phyloP scores from a whole-genome alignment of 176 grass and related monocot genomes.

The Eremochloa ophiuroides region DNA sequence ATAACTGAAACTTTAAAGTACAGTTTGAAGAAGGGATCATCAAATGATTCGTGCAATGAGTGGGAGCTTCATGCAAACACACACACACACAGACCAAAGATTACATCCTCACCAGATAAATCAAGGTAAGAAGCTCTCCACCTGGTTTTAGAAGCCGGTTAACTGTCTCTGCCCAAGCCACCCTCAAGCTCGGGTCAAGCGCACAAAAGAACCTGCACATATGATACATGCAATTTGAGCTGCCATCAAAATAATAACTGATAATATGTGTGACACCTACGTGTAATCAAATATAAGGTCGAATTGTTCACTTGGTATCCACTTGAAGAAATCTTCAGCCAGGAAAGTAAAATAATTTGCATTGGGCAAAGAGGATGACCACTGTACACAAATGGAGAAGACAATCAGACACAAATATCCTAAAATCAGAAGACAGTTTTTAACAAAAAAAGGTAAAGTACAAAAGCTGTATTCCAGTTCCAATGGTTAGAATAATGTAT shows the following conservation, averaged over 20 bases:
- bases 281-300: slow-evolving; percentile 81
- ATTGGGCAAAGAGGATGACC: slow-evolving; percentile 66
- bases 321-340: slow-evolving; percentile 61
- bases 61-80: not conserved
- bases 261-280: slow-evolving; percentile 31
- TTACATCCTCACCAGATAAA: slow-evolving; percentile 65
- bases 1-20: not conserved
- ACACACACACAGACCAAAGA: not conserved
- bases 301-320: slow-evolving; percentile 58
- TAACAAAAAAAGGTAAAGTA: not conserved
- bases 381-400: slow-evolving; percentile 36
- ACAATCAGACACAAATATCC: not conserved
- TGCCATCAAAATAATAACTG: not conserved
- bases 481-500: not conserved
- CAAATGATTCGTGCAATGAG: not conserved
- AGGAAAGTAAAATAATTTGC: slow-evolving; percentile 55
- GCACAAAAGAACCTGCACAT: slow-evolving; percentile 84
- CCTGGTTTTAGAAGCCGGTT: slow-evolving; percentile 71
- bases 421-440: not conserved
- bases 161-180: slow-evolving; percentile 70
- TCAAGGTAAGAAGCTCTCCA: slow-evolving; percentile 85
- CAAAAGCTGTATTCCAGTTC: not conserved
- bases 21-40: slow-evolving; percentile 4
- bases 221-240: slow-evolving; percentile 11
- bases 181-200: slow-evolving; percentile 66